These are phyloP conservation scores for Fusarium veterinarium DNA, from an alignment of 2,329 filamentous ascomycete species.

Conservation along the genomic window DNA sequence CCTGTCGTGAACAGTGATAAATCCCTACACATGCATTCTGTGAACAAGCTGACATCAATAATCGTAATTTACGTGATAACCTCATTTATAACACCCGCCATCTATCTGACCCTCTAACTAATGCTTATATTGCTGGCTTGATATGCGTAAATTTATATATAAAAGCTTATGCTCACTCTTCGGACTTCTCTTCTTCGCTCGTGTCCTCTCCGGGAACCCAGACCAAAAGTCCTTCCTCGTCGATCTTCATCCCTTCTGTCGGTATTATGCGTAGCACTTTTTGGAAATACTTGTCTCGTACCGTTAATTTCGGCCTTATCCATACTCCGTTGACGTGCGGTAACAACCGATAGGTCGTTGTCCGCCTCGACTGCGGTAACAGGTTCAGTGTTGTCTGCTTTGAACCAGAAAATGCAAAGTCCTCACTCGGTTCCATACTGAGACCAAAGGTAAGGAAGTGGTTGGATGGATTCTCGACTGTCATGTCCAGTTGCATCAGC, in stretches of 20 bases:
- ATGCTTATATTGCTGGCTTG: background rate
- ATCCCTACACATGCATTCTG: background rate
- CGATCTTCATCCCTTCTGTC: slow-evolving; percentile 76
- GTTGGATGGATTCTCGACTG: slow-evolving; percentile 91
- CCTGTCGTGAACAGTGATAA: background rate
- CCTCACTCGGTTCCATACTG: slow-evolving; percentile 89
- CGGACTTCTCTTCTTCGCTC: slow-evolving; percentile 15
- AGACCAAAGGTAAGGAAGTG: slow-evolving; percentile 96
- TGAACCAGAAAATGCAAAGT: slow-evolving; percentile 91
- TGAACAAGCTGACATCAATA: background rate
- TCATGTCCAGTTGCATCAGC: slow-evolving; percentile 64
- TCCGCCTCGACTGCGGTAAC: slow-evolving; percentile 81
- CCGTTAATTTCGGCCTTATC: slow-evolving; percentile 78
- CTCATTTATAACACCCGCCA: slow-evolving; percentile 16
- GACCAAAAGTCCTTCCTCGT: slow-evolving; percentile 72
- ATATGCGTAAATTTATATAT: background rate
- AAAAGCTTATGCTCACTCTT: slow-evolving; percentile 7
- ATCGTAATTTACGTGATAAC: slow-evolving; percentile 19
- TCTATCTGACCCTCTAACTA: slow-evolving; percentile 20
- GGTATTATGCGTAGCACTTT: slow-evolving; percentile 86
- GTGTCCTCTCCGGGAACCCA: slow-evolving; percentile 63
- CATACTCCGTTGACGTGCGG: slow-evolving; percentile 74
- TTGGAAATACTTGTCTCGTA: slow-evolving; percentile 92
- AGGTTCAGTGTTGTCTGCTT: slow-evolving; percentile 85
- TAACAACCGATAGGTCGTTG: slow-evolving; percentile 78